Evolutionary conservation across 2,329 filamentous ascomycete species (phyloP), one percentile per base, ranked within the genome.

Genomic region (Beauveria rudraprayagi): DNA sequence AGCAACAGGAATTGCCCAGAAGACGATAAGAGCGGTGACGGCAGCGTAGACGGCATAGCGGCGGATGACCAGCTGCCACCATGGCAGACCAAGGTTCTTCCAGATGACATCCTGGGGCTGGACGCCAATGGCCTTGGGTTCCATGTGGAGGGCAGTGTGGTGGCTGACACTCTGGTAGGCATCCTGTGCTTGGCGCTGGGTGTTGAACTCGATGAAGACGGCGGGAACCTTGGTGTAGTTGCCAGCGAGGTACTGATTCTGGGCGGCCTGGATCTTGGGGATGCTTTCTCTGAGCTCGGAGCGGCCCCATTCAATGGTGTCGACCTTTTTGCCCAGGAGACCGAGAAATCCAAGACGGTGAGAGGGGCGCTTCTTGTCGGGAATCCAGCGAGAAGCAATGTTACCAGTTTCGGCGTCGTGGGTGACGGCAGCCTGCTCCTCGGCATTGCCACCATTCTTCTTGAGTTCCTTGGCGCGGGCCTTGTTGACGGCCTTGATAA

Each of bases 121-220:
- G 57, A 97, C 80, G 51, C 91, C 92, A 61, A 93, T 92, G 69
- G 87, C 91, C 34, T 91, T 87, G 53, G 92, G 91, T 24, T 88
- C 84, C 88, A 96, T 92, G 73, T 92, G 89, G 47, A 93, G 78
- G 30, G 89, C 86, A 60, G 90, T 84, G 71, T 94, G 90, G 74
- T 94, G 90, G 7, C 91, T 84, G 30, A 95, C 79, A 22, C 85
- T 87, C 73, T 97, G 92, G 73, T 83, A 96, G 26, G 93, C 92
- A 61, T 82, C 79, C 72, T 99, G 93, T 9, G 94, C 94, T 63
- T 91, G 90, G 26, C 87, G 83, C 70, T 96, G 90, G 3, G 83
- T 86, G 65, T 84, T 82, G 70, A 96, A 99, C 70, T 97, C 92
- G 65, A 99, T 90, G 68, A 99, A 97, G n/a, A 94, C 88, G 3